Percentiles rank a stretch among this genome's conserved stretches.
These are phyloP conservation scores for Lentinus tigrinus DNA, from an alignment of 768 basidiomycete genomes.

Conservation along the genomic window DNA sequence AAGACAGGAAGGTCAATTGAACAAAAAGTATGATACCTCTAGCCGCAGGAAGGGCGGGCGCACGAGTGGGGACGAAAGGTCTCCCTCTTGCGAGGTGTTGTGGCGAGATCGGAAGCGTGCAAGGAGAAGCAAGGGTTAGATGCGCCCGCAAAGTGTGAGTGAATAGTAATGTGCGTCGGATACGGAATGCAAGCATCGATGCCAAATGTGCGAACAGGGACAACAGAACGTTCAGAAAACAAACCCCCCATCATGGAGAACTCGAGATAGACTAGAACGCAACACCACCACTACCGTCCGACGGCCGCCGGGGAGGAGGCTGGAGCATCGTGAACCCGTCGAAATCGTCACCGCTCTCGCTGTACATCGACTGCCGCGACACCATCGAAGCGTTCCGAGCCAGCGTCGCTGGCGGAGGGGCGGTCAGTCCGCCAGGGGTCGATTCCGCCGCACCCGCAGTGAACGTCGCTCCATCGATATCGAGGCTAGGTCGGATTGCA, in stretches of 20 bases:
- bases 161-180: no score
- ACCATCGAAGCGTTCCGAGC: background rate
- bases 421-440: background rate
- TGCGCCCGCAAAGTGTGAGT: no score
- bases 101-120: no score
- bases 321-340: slow-evolving; percentile 15
- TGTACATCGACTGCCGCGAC: slow-evolving; percentile 10
- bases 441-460: background rate
- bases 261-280: background rate
- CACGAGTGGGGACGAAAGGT: background rate
- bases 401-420: background rate
- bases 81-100: background rate
- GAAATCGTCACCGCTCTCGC: background rate
- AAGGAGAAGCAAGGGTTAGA: background rate
- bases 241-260: no score
- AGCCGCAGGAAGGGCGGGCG: background rate
- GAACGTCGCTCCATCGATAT: background rate
- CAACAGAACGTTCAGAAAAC: background rate
- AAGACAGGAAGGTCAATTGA: background rate
- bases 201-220: background rate
- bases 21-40: background rate
- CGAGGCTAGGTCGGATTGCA: slow-evolving; percentile 11
- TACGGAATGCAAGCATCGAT: background rate
- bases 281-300: background rate
- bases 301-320: slow-evolving; percentile 1